These are phyloP conservation scores for Globomyces sp. DNA, from an alignment of 371 early-diverging fungal genomes.

Conservation along the genomic window DNA sequence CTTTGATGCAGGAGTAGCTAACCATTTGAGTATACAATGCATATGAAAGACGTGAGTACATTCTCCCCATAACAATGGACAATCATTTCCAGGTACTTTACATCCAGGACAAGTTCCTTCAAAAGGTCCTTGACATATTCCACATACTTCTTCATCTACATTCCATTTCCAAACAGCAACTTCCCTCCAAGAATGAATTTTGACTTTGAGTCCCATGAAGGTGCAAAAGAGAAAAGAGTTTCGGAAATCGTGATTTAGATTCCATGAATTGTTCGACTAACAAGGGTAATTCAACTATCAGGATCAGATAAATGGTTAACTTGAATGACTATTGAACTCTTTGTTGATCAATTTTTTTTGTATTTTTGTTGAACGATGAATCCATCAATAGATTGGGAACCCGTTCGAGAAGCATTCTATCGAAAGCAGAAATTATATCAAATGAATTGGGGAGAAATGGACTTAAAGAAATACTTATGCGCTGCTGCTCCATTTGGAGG, in stretches of 20 bases:
- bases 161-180: slow-evolving; percentile 75
- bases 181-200: slow-evolving; percentile 43
- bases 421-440: slow-evolving; percentile 53
- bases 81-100: slow-evolving; percentile 77
- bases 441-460: slow-evolving; percentile 82
- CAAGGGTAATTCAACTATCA: no score
- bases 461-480: slow-evolving; percentile 76
- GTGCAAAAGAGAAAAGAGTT: no score
- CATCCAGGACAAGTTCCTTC: slow-evolving; percentile 83
- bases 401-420: slow-evolving; percentile 9
- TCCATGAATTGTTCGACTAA: no score
- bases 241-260: no score
- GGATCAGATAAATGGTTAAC: no score
- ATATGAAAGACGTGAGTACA: slow-evolving; percentile 88
- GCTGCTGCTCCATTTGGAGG: slow-evolving; percentile 88
- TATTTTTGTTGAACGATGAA: background rate
- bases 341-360: no score
- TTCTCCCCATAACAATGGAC: slow-evolving; percentile 50
- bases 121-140: slow-evolving; percentile 76
- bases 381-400: slow-evolving; percentile 11
- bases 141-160: slow-evolving; percentile 75
- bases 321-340: no score
- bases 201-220: slow-evolving; percentile 11
- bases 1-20: slow-evolving; percentile 61
- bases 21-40: slow-evolving; percentile 86